phyloP scores from a whole-genome alignment of 345 rosid genomes.

The Populus simonii region DNA sequence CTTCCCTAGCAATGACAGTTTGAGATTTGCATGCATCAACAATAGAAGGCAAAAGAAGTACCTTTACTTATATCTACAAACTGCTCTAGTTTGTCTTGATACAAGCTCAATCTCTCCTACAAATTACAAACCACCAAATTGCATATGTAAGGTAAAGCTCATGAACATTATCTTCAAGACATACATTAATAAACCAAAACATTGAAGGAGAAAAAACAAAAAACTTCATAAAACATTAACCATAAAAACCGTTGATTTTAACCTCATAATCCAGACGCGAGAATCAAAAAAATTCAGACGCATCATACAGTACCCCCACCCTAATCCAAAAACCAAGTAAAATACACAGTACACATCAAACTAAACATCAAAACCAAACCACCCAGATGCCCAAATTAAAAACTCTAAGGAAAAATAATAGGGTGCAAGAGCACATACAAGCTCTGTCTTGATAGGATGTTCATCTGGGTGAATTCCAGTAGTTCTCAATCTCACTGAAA shows the following conservation, averaged over 20 bases:
- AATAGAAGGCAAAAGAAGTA: slow-evolving; percentile 20
- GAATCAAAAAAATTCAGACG: not conserved
- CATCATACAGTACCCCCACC: not conserved
- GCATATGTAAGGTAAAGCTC: not conserved
- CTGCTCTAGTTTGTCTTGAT: slow-evolving; percentile 61
- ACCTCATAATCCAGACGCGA: not conserved
- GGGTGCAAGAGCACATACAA: slow-evolving; percentile 43
- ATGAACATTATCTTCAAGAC: not conserved
- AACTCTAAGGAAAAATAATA: slow-evolving; percentile 1
- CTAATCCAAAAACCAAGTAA: not conserved
- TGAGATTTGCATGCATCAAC: not conserved
- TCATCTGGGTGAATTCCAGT: slow-evolving; percentile 71
- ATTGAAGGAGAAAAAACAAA: not conserved
- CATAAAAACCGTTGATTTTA: not conserved
- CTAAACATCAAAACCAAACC: not conserved
- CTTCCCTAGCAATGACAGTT: not conserved
- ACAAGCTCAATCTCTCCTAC: slow-evolving; percentile 75
- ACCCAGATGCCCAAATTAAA: not conserved
- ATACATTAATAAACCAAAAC: not conserved
- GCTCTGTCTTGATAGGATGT: slow-evolving; percentile 84
- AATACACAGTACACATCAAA: slow-evolving; percentile 6
- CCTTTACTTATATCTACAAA: slow-evolving; percentile 67
- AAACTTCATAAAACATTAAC: not conserved
- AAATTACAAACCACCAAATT: slow-evolving; percentile 12
- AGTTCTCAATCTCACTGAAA: slow-evolving; percentile 82